Evolutionary conservation across 208 protist genomes (phyloP).

Genomic region (Leishmania tarentolae): DNA sequence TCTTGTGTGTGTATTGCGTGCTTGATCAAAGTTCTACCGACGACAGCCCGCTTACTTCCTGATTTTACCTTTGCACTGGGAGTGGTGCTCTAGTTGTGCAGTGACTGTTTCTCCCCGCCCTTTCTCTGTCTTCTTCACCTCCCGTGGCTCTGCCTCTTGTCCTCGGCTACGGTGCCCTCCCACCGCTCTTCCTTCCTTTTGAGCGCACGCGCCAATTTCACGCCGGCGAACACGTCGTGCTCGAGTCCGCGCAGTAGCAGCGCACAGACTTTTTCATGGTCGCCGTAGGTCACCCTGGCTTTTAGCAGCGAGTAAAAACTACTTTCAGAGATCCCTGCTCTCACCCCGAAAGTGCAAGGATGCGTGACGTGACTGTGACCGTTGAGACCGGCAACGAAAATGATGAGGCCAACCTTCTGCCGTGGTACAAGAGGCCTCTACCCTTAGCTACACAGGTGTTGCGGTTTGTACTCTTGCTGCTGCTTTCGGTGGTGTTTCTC

Average conservation of each 20-base stretch:
- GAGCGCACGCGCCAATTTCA: background rate
- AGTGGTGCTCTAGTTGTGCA: background rate
- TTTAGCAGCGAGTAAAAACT: conserved; percentile 1
- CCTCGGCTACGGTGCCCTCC: no score
- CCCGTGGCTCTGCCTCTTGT: no score
- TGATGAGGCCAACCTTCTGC: conserved; percentile 5
- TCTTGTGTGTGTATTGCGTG: background rate
- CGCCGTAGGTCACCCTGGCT: background rate
- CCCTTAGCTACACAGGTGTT: conserved; percentile 70
- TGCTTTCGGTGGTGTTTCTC: conserved; percentile 57
- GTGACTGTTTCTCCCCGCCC: no score
- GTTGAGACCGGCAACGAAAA: background rate
- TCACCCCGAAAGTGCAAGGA: background rate
- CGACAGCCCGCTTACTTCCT: background rate
- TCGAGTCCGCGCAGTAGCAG: background rate
- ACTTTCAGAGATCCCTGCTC: no score
- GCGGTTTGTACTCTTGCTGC: conserved; percentile 62
- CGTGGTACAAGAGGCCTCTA: conserved; percentile 55
- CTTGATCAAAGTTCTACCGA: background rate
- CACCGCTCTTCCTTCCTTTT: no score
- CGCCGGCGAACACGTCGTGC: background rate
- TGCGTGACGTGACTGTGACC: background rate
- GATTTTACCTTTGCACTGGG: background rate
- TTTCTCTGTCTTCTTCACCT: no score
- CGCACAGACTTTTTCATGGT: background rate